phyloP scores from a whole-genome alignment of 257 asterid species.

The Fraxinus anomala region DNA sequence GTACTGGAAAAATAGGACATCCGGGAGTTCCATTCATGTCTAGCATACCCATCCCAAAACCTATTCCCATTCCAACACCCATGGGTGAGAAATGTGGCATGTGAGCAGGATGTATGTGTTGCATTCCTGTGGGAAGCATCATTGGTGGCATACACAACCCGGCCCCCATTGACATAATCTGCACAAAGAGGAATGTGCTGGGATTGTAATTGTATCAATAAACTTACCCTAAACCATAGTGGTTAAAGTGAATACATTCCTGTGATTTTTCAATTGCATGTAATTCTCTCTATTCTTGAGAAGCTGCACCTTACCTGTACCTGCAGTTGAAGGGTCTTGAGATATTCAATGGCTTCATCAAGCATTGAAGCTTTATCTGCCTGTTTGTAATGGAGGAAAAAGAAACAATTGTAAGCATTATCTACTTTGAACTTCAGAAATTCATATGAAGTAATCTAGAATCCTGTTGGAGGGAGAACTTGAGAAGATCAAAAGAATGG shows the following conservation, averaged over 20 bases:
- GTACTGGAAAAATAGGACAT: slow-evolving; percentile 55
- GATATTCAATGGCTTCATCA: slow-evolving; percentile 96
- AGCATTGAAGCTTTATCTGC: slow-evolving; percentile 99
- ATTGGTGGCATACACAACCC: slow-evolving; percentile 83
- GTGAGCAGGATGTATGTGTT: slow-evolving; percentile 70
- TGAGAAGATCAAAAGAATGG: background rate
- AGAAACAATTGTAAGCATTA: slow-evolving; percentile 3
- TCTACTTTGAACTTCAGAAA: background rate
- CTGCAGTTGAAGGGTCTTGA: slow-evolving; percentile 95
- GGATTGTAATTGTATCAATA: slow-evolving; percentile 7
- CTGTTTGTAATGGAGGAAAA: slow-evolving; percentile 42
- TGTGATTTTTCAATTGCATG: background rate
- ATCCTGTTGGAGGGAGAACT: background rate
- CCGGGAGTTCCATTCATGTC: slow-evolving; percentile 68
- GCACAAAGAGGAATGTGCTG: slow-evolving; percentile 27
- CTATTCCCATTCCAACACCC: slow-evolving; percentile 68
- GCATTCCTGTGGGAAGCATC: slow-evolving; percentile 79
- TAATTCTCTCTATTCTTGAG: background rate
- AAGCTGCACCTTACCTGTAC: slow-evolving; percentile 69
- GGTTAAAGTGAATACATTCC: background rate
- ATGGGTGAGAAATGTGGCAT: slow-evolving; percentile 63
- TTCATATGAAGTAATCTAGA: slow-evolving; percentile 3
- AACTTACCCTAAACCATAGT: background rate
- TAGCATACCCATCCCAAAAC: slow-evolving; percentile 72
- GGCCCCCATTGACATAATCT: slow-evolving; percentile 96